These are phyloP conservation scores for Russula brevipes DNA, from an alignment of 768 basidiomycete species.

Conservation along the genomic window DNA sequence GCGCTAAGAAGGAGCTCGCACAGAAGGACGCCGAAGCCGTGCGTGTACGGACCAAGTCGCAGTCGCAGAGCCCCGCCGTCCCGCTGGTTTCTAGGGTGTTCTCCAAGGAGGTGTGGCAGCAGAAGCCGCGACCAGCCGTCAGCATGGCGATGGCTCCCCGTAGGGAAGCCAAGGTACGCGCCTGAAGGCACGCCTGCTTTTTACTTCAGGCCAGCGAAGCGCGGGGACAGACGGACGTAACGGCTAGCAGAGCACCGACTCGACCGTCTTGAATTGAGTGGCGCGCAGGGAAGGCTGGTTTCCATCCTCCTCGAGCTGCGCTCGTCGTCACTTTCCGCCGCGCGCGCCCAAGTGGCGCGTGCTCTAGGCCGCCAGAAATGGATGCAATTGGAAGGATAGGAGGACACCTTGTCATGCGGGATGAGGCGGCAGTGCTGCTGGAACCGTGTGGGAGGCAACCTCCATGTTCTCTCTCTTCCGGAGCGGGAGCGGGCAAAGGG, in stretches of 20 bases:
- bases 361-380: neutral
- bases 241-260: constrained; percentile 11
- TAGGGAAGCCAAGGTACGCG: constrained; percentile 15
- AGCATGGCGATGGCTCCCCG: neutral
- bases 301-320: constrained; percentile 15
- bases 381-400: neutral
- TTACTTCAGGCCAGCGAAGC: neutral
- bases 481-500: neutral
- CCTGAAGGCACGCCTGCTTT: neutral
- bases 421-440: constrained; percentile 13
- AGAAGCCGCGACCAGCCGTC: neutral
- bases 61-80: neutral
- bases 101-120: constrained; percentile 10
- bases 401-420: neutral
- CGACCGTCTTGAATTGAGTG: neutral
- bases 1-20: constrained; percentile 6
- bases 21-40: neutral
- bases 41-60: neutral
- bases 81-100: constrained; percentile 9
- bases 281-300: constrained; percentile 10
- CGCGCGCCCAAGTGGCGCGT: constrained; percentile 13
- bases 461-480: neutral
- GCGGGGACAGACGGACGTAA: neutral
- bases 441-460: neutral
- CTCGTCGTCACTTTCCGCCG: constrained; percentile 1